Conservation (phyloP, 306 rosid genomes). For the Dalbergia cochinchinensis region DNA sequence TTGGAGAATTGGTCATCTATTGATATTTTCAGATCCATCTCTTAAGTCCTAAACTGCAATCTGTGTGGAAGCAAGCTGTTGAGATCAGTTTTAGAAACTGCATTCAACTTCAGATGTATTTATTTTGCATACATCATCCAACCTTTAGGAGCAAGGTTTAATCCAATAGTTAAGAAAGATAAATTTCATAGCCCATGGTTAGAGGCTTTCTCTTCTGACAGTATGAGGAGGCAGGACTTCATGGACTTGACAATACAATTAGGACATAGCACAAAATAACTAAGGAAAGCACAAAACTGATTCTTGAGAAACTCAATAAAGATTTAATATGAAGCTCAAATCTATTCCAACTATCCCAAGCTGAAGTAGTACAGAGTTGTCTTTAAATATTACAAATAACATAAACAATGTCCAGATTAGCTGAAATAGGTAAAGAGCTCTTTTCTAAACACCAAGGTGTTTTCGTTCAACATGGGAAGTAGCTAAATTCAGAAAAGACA, state of each 20-base stretch:
- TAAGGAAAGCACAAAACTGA: background rate
- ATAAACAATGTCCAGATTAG: slow-evolving; percentile 2
- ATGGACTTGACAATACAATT: background rate
- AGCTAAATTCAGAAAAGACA: background rate
- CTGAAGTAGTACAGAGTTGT: background rate
- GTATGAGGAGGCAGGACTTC: background rate
- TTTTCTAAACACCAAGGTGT: background rate
- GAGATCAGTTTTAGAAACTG: slow-evolving; percentile 32
- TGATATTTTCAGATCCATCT: slow-evolving; percentile 72
- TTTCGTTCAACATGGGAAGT: background rate
- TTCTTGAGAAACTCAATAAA: background rate
- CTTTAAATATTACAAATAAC: background rate
- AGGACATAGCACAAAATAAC: slow-evolving; percentile 9
- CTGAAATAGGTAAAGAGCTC: background rate
- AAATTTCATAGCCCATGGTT: slow-evolving; percentile 17
- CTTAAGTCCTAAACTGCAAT: slow-evolving; percentile 10
- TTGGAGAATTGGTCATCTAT: slow-evolving; percentile 76
- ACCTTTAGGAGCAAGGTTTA: background rate
- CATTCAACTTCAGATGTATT: slow-evolving; percentile 15
- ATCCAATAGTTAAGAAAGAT: background rate
- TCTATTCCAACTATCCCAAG: background rate
- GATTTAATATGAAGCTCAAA: slow-evolving; percentile 24
- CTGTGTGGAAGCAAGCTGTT: slow-evolving; percentile 6
- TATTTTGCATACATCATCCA: slow-evolving; percentile 26
- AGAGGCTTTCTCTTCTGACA: background rate